Evolutionary conservation across 2,329 filamentous ascomycete species (phyloP), one percentile per base, ranked within the genome.

Genomic region (Sclerotinia nivalis): DNA sequence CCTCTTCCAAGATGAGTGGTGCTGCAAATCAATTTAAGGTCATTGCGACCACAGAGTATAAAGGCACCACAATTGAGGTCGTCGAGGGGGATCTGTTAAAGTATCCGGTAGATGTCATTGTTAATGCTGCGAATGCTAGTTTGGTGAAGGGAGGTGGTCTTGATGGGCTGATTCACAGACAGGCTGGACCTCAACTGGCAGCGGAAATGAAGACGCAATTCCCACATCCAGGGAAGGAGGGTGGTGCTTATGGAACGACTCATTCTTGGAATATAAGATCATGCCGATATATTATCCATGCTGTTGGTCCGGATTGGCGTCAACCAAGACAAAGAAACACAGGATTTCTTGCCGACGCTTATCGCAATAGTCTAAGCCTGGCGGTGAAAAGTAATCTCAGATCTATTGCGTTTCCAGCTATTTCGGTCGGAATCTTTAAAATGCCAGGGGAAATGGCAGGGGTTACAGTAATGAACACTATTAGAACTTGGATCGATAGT

Each of bases 171-270:
- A 34, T 66, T 43, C 64, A 56, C 9, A 9, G 8, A 2, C 10
- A 25, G 15, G 64, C 64, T 18, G 50, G 64, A n/a, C 50, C 50
- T 31, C 6, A 31, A 18, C 64, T 66, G 20, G 10, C 28, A n/a
- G 2, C 4, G 28, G 50, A 56, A 43, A 45, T 55, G 52, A 4
- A 45, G 6, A 1, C 0, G 25, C 52, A 20, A 45, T 56, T 56
- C 9, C 34, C 18, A 31, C 49, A 56, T 31, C n/a, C 10, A 55
- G 64, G 64, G 25, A 22, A 45, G 37, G 37, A 56, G 20, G 64
- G 64, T 9, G 28, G 4, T 8, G 64, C 64, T 31, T 66, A 66
- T 56, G 64, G 64, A 45, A 47, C 64, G 64, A 66, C 64, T 25
- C 2, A 0, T 22, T 43, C 49, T 45, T 56, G 3, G 18, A 4